Percentiles rank a stretch among this genome's conserved stretches.
phyloP scores from a whole-genome alignment of 2,329 filamentous ascomycete genomes.

The Colletotrichum liaoningense region DNA sequence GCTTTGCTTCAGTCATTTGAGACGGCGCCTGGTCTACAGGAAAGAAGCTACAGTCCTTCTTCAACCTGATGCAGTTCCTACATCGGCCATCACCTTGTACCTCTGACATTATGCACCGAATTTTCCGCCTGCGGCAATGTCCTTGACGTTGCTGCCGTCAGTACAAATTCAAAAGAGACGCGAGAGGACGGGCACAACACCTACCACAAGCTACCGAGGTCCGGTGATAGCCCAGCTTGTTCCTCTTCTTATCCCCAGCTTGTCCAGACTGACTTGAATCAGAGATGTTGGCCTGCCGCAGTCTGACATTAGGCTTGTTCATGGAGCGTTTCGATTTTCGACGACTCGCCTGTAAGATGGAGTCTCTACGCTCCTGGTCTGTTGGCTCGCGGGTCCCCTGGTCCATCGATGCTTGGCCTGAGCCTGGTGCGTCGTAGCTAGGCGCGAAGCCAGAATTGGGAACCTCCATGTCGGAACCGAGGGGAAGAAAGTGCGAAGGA shows the following conservation, averaged over 20 bases:
- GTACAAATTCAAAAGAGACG: not conserved
- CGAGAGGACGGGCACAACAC: slow-evolving; percentile 51
- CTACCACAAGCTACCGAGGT: slow-evolving; percentile 96
- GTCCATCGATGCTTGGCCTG: slow-evolving; percentile 10
- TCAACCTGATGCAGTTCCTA: slow-evolving; percentile 91
- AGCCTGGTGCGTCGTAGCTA: slow-evolving; percentile 47
- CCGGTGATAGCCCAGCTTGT: slow-evolving; percentile 95
- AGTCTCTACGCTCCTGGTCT: slow-evolving; percentile 50
- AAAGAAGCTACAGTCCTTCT: slow-evolving; percentile 94
- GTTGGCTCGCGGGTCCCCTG: slow-evolving; percentile 33
- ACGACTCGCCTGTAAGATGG: slow-evolving; percentile 47
- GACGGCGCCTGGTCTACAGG: slow-evolving; percentile 82
- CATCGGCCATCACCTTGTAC: slow-evolving; percentile 82
- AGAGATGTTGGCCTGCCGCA: slow-evolving; percentile 50
- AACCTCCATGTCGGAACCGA: slow-evolving; percentile 55
- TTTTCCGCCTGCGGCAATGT: slow-evolving; percentile 93
- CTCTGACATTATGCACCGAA: slow-evolving; percentile 84
- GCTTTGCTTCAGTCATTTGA: slow-evolving; percentile 51
- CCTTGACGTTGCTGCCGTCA: slow-evolving; percentile 61
- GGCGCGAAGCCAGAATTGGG: slow-evolving; percentile 51
- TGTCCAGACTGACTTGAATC: slow-evolving; percentile 49
- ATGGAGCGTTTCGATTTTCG: slow-evolving; percentile 60
- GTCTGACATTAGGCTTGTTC: slow-evolving; percentile 61
- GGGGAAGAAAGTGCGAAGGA: slow-evolving; percentile 53
- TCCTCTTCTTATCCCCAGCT: slow-evolving; percentile 72